Conservation (phyloP, 441 rosid genomes). For the Pelargonium myrrhifolium region DNA sequence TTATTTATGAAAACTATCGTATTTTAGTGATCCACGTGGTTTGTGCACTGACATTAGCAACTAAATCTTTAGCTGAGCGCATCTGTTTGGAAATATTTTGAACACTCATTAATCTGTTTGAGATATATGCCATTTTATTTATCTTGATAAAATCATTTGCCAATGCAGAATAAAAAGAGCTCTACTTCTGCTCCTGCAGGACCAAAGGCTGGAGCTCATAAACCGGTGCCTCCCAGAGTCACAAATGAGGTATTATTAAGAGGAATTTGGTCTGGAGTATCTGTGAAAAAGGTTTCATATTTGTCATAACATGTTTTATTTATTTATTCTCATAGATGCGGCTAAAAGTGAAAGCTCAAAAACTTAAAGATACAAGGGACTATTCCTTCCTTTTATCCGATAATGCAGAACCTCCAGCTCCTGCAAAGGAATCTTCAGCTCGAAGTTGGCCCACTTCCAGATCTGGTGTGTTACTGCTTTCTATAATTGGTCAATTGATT, state of each 20-base stretch:
- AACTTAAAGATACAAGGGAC: slow-evolving; percentile 67
- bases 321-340: slow-evolving; percentile 23
- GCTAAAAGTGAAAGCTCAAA: slow-evolving; percentile 52
- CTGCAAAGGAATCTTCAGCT: slow-evolving; percentile 38
- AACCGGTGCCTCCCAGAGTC: slow-evolving; percentile 35
- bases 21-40: too few relatives aligned
- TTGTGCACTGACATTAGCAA: too few relatives aligned
- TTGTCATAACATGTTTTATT: background rate
- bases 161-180: slow-evolving; percentile 47
- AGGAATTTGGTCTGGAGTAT: slow-evolving; percentile 2
- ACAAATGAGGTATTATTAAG: slow-evolving; percentile 38
- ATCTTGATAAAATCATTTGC: slow-evolving; percentile 22
- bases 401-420: slow-evolving; percentile 56
- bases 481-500: slow-evolving; percentile 15
- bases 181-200: slow-evolving; percentile 31
- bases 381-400: slow-evolving; percentile 80
- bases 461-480: slow-evolving; percentile 45
- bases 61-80: background rate
- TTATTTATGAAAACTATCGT: too few relatives aligned
- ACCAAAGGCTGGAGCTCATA: slow-evolving; percentile 29
- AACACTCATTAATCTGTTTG: background rate
- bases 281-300: background rate
- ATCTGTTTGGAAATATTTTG: background rate
- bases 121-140: slow-evolving; percentile 3
- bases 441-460: slow-evolving; percentile 33